Evolutionary conservation across 768 basidiomycete genomes (phyloP).

Genomic region (Antrodiella citrinella): DNA sequence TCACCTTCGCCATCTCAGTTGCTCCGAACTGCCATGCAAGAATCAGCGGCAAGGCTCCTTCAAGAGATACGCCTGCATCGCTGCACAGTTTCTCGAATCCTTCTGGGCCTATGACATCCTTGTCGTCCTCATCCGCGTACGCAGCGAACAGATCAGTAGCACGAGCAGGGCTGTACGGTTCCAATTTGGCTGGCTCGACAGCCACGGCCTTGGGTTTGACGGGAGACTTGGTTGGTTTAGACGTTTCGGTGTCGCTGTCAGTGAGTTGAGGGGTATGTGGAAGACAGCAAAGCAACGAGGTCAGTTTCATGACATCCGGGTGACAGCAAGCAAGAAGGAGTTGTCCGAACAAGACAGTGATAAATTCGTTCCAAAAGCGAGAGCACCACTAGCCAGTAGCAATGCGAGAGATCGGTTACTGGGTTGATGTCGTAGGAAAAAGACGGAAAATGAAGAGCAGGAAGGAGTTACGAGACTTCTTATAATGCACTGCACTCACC

Average conservation of each 20-base stretch:
- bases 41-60: conserved; percentile 63
- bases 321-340: conserved; percentile 5
- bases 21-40: conserved; percentile 70
- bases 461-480: background rate
- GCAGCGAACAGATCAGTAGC: conserved; percentile 49
- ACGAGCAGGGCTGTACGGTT: conserved; percentile 42
- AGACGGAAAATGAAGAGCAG: background rate
- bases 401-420: background rate
- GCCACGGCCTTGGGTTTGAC: conserved; percentile 1
- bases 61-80: conserved; percentile 65
- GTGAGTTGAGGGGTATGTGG: conserved; percentile 33
- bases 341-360: conserved; percentile 6
- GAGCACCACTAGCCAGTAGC: conserved; percentile 2
- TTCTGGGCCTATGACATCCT: conserved; percentile 56
- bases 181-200: conserved; percentile 6
- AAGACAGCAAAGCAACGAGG: conserved; percentile 55
- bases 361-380: background rate
- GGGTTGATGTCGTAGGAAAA: background rate
- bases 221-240: conserved; percentile 4
- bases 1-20: conserved; percentile 66
- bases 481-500: background rate
- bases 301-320: conserved; percentile 50
- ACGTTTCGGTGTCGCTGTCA: conserved; percentile 4
- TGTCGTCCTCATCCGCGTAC: conserved; percentile 48
- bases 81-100: conserved; percentile 65